Evolutionary conservation across 441 rosid species (phyloP), one percentile per base, ranked within the genome.

Genomic region (Daphne laureola): DNA sequence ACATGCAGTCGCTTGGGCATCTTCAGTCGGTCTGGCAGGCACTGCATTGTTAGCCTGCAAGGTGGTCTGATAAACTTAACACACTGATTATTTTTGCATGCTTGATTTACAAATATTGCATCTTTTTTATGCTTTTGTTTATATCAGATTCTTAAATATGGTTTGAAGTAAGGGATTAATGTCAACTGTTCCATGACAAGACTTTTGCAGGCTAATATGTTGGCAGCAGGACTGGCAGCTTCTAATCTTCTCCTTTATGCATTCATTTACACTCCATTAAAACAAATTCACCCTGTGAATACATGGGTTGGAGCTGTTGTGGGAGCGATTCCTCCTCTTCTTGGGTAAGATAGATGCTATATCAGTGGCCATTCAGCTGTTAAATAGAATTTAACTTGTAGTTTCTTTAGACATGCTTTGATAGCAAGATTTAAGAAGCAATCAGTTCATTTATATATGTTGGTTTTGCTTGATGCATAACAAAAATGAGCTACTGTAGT

Each of bases 271-370:
- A 93, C 98, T 51, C 98, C 97, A 38, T 74, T 93, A 85, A 93
- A 93, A 84, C 97, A 93, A 75, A 78, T 85, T 77, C 99, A 93
- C 73, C 97, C 97, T 16, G 77, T 83, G 57, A 90, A 93, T 71
- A 90, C 99, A 21, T 93, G 97, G 97, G 95, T 90, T 65, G 99
- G 97, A 15, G 99, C 97, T 43, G 76, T 93, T 71, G 97, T 93
- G 50, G 99, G 97, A 62, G 95, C 96, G 40, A 83, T 88, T 59
- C 96, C 95, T 2, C 96, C 95, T 12, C 79, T 86, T 57, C 79
- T 93, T 50, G 97, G 98, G 98, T 76, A 81, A 61, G 12, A 52
- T 45, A 12, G 21, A 16, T 31, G 41, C 23, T 43, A 4, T 31
- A 4, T 2, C 38, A 31, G 38, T 31, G 8, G 38, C 38, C 38